phyloP scores from a whole-genome alignment of 306 rosid species.

The Trifolium dubium region DNA sequence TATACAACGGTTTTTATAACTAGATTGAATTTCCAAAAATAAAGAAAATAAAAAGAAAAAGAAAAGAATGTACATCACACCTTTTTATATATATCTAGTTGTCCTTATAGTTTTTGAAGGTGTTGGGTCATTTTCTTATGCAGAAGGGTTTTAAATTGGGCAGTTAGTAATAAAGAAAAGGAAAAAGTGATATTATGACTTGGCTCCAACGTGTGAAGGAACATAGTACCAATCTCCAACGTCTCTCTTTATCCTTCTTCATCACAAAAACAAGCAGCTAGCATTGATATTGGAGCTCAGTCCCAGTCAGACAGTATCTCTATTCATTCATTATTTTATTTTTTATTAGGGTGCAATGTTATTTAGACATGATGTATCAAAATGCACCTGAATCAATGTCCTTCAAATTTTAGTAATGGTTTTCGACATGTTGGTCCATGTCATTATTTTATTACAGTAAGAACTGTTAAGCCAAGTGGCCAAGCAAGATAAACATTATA shows the following conservation, averaged over 20 bases:
- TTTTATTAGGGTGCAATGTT: not conserved
- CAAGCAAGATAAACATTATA: not conserved
- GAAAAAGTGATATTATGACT: slow-evolving; percentile 14
- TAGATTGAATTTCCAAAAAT: no score
- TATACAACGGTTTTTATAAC: no score
- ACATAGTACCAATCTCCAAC: slow-evolving; percentile 45
- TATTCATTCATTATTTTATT: not conserved
- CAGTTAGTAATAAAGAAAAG: slow-evolving; percentile 8
- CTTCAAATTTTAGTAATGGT: not conserved
- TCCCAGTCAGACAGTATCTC: slow-evolving; percentile 21
- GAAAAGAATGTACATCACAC: not conserved
- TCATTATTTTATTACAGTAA: not conserved
- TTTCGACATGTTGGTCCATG: not conserved
- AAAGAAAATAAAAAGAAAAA: not conserved
- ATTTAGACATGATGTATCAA: not conserved
- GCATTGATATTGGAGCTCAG: slow-evolving; percentile 38
- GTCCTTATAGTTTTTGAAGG: not conserved
- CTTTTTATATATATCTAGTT: not conserved
- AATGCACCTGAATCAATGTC: not conserved
- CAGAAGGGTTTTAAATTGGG: not conserved
- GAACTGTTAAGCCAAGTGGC: not conserved
- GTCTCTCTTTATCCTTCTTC: slow-evolving; percentile 39
- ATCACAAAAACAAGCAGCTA: slow-evolving; percentile 38
- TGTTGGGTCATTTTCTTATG: slow-evolving; percentile 35
- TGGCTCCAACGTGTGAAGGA: slow-evolving; percentile 41